Conservation (phyloP, 805 yeast species). For the Wickerhamiella lipophila region DNA sequence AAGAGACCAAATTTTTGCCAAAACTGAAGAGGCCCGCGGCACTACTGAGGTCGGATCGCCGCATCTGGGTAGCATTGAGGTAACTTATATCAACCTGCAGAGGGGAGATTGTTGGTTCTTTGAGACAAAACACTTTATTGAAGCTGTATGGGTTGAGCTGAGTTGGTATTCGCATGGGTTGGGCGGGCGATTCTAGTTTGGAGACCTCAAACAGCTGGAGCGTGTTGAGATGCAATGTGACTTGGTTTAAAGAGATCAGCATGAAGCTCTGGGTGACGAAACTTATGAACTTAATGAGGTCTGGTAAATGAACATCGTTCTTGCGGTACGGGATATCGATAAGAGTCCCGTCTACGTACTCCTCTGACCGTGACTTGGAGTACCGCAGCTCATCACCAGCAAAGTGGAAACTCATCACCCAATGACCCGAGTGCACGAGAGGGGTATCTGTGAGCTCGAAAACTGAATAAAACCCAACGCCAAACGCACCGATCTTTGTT, state of each 20-base stretch:
- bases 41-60: conserved; percentile 17
- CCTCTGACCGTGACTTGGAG: conserved; percentile 20
- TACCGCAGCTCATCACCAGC: conserved; percentile 31
- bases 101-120: conserved; percentile 19
- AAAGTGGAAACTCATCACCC: conserved; percentile 30
- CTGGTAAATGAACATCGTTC: conserved; percentile 23
- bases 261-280: conserved; percentile 31
- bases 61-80: conserved; percentile 29
- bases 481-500: conserved; percentile 33
- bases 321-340: conserved; percentile 30
- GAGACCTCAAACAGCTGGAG: conserved; percentile 22
- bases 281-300: conserved; percentile 27
- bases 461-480: conserved; percentile 49
- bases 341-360: conserved; percentile 26
- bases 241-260: conserved; percentile 25
- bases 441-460: conserved; percentile 79
- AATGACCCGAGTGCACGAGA: conserved; percentile 37
- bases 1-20: conserved; percentile 24
- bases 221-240: conserved; percentile 25
- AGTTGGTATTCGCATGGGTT: conserved; percentile 20
- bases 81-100: conserved; percentile 26
- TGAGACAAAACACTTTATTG: conserved; percentile 22
- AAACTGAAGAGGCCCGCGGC: conserved; percentile 22
- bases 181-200: conserved; percentile 22
- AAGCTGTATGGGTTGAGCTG: conserved; percentile 22